Percentiles rank a stretch among this genome's conserved stretches.
These are phyloP conservation scores for Candida orba DNA, from an alignment of 805 yeast genomes.

Conservation along the genomic window DNA sequence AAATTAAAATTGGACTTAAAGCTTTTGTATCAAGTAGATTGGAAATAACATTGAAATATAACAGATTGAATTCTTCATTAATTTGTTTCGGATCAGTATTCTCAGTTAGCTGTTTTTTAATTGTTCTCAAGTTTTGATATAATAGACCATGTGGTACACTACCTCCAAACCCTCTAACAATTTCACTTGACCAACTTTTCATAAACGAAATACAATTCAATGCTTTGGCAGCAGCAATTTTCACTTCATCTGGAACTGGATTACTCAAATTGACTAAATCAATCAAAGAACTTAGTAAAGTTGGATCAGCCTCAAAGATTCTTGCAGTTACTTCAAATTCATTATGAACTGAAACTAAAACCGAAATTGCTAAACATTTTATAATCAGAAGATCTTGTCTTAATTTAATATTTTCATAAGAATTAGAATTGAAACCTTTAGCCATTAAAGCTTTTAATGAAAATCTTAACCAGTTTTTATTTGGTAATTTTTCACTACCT, in stretches of 20 bases:
- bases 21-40: conserved; percentile 51
- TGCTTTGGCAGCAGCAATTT: conserved; percentile 56
- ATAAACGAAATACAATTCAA: conserved; percentile 63
- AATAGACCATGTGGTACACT: conserved; percentile 80
- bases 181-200: conserved; percentile 67
- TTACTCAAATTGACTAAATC: conserved; percentile 68
- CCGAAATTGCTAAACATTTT: conserved; percentile 63
- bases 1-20: conserved; percentile 47
- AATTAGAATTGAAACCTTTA: conserved; percentile 59
- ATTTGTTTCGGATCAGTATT: conserved; percentile 28
- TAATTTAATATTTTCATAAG: conserved; percentile 44
- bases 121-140: conserved; percentile 61
- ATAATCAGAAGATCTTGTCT: conserved; percentile 54
- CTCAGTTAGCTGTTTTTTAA: conserved; percentile 43
- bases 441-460: conserved; percentile 55
- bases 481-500: conserved; percentile 51
- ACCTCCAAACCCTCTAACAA: conserved; percentile 73
- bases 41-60: conserved; percentile 56
- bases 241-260: conserved; percentile 43
- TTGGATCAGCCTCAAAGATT: conserved; percentile 67
- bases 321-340: conserved; percentile 56
- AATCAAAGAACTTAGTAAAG: conserved; percentile 58
- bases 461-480: conserved; percentile 57
- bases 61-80: conserved; percentile 40
- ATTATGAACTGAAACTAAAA: conserved; percentile 48